phyloP scores from a whole-genome alignment of 768 basidiomycete genomes.

The Russula olivacea region DNA sequence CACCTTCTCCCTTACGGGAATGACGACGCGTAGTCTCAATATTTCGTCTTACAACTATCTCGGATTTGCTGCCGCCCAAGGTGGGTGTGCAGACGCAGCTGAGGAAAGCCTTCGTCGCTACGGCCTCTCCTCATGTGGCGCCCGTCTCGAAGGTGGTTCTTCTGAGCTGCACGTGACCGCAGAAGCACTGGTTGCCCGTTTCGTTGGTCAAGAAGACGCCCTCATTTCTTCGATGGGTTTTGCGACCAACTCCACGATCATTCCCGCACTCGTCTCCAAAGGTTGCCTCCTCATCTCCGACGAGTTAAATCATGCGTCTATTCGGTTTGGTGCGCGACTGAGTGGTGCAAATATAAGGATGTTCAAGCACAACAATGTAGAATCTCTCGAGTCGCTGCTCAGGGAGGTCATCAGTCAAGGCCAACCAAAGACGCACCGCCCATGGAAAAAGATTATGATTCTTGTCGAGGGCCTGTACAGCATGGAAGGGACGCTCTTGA shows the following conservation, averaged over 20 bases:
- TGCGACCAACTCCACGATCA: slow-evolving; percentile 88
- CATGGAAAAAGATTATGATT: slow-evolving; percentile 97
- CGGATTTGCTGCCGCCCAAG: slow-evolving; percentile 90
- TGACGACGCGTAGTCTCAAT: slow-evolving; percentile 83
- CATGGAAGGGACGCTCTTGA: slow-evolving; percentile 95
- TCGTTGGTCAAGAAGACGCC: slow-evolving; percentile 86
- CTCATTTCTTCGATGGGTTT: slow-evolving; percentile 95
- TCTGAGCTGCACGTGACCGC: slow-evolving; percentile 74
- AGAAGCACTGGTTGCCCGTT: slow-evolving; percentile 85
- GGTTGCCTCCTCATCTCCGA: slow-evolving; percentile 95
- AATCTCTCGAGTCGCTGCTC: slow-evolving; percentile 69
- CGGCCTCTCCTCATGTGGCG: slow-evolving; percentile 70
- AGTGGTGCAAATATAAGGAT: slow-evolving; percentile 84
- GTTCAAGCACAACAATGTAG: slow-evolving; percentile 98
- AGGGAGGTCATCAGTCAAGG: slow-evolving; percentile 94
- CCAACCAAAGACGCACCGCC: slow-evolving; percentile 95
- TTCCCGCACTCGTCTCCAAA: slow-evolving; percentile 85
- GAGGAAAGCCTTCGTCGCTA: slow-evolving; percentile 77
- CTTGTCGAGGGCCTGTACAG: slow-evolving; percentile 95
- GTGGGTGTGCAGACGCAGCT: slow-evolving; percentile 92
- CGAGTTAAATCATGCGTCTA: slow-evolving; percentile 93
- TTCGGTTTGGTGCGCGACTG: slow-evolving; percentile 85
- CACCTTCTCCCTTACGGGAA: slow-evolving; percentile 71
- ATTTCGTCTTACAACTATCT: slow-evolving; percentile 99
- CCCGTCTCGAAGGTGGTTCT: slow-evolving; percentile 80